phyloP scores from a whole-genome alignment of 1,139 yeast species.

The Zygosaccharomyces sapae region DNA sequence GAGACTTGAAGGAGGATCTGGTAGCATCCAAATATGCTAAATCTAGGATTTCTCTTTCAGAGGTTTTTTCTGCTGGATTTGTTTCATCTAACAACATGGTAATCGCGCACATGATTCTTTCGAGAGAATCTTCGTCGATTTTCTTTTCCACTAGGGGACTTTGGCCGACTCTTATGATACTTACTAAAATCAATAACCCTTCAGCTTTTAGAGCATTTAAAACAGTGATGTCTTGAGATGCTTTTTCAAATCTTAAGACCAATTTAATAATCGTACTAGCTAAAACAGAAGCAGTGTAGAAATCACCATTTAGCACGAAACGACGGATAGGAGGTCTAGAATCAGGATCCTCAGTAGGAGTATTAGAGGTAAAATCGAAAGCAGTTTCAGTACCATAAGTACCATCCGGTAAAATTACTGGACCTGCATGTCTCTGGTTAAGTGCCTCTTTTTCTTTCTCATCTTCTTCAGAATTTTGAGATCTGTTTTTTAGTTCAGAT shows the following conservation, averaged over 20 bases:
- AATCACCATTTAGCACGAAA: constrained; percentile 81
- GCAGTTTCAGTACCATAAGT: constrained; percentile 97
- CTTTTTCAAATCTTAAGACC: constrained; percentile 68
- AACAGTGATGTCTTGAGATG: constrained; percentile 51
- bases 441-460: constrained; percentile 36
- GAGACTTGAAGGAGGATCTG: constrained; percentile 70
- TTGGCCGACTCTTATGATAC: constrained; percentile 85
- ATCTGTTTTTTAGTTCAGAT: constrained; percentile 53
- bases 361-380: constrained; percentile 40
- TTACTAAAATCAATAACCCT: constrained; percentile 87
- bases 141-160: constrained; percentile 67
- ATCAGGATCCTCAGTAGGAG: constrained; percentile 27
- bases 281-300: constrained; percentile 83
- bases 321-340: constrained; percentile 74
- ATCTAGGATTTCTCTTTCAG: constrained; percentile 49
- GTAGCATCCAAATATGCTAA: constrained; percentile 84
- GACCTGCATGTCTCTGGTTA: constrained; percentile 49
- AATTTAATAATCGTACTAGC: constrained; percentile 87
- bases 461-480: constrained; percentile 38
- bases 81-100: constrained; percentile 68
- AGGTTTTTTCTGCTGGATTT: constrained; percentile 40
- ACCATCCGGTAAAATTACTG: constrained; percentile 93
- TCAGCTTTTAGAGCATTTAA: constrained; percentile 89
- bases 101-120: constrained; percentile 81
- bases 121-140: constrained; percentile 94